A percentile compares a stretch with the other conserved stretches of the same genome.
Conservation (phyloP, 2,329 filamentous ascomycete genomes). For the Nakataea oryzae region DNA sequence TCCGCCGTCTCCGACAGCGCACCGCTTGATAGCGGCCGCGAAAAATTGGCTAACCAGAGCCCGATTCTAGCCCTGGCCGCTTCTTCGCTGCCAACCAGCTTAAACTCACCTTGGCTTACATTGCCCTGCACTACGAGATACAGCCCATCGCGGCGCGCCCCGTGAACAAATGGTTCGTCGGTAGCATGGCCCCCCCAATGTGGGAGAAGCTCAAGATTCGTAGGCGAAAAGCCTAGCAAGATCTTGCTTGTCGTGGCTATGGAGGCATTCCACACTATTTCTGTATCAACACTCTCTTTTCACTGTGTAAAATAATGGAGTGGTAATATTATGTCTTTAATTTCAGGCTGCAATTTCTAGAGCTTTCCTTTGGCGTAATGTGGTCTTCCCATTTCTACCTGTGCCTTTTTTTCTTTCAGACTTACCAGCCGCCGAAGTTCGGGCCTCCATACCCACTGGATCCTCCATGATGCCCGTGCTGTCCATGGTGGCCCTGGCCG, state of each 20-base stretch:
- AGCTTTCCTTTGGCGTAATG: no score
- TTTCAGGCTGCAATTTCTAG: no score
- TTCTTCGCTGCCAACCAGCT: constrained; percentile 28
- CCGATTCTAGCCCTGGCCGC: constrained; percentile 19
- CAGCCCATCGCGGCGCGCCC: constrained; percentile 11
- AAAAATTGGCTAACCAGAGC: neutral
- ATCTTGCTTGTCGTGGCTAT: no score
- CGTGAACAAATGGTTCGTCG: constrained; percentile 5
- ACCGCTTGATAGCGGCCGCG: neutral
- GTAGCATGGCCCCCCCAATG: constrained; percentile 6
- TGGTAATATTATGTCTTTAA: neutral
- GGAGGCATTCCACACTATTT: neutral
- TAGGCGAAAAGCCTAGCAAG: neutral
- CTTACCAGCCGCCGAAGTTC: neutral
- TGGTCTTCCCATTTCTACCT: no score
- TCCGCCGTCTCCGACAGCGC: neutral
- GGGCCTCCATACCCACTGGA: neutral
- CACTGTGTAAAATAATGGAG: neutral
- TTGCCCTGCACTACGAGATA: constrained; percentile 23
- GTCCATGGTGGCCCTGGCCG: no score
- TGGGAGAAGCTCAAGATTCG: constrained; percentile 3
- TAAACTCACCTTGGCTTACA: constrained; percentile 23
- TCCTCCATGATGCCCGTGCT: neutral
- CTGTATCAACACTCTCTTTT: neutral
- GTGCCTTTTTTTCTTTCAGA: neutral